These are phyloP conservation scores for Oxytropis ochrocephala DNA, from an alignment of 306 rosid genomes.

Conservation along the genomic window DNA sequence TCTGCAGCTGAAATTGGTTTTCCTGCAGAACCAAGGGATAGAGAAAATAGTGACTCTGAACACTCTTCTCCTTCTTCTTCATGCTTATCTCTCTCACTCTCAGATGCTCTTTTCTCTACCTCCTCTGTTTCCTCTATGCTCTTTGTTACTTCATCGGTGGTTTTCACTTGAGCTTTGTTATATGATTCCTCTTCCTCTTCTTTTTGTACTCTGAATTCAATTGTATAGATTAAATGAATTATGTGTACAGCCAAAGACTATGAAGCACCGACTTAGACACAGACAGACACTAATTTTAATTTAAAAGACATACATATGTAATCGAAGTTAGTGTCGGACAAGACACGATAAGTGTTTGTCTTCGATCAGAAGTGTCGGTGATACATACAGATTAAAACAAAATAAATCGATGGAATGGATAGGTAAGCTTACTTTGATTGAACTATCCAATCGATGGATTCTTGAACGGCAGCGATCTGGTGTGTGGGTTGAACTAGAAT, in stretches of 20 bases:
- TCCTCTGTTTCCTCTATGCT: conserved; percentile 15
- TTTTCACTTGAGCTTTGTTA: conserved; percentile 2
- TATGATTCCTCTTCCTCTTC: conserved; percentile 29
- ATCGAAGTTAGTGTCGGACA: no score
- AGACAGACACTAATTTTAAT: no score
- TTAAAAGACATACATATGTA: no score
- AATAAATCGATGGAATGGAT: background rate
- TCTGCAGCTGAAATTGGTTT: conserved; percentile 7
- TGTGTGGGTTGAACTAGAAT: background rate
- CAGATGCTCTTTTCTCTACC: conserved; percentile 18
- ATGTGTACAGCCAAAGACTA: no score
- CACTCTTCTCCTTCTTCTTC: background rate
- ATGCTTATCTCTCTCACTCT: background rate
- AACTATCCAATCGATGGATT: conserved; percentile 13
- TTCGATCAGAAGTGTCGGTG: no score
- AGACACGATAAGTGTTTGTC: no score
- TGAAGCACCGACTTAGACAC: no score
- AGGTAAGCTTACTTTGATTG: conserved; percentile 41
- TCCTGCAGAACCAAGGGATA: conserved; percentile 27
- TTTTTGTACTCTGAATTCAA: conserved; percentile 30
- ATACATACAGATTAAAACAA: no score
- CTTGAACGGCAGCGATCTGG: conserved; percentile 15
- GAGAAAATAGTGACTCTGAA: conserved; percentile 44
- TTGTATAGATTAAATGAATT: background rate
- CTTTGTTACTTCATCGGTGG: conserved; percentile 8